Evolutionary conservation across 1,139 yeast species (phyloP).

Genomic region (Hyphopichia pseudoburtonii): DNA sequence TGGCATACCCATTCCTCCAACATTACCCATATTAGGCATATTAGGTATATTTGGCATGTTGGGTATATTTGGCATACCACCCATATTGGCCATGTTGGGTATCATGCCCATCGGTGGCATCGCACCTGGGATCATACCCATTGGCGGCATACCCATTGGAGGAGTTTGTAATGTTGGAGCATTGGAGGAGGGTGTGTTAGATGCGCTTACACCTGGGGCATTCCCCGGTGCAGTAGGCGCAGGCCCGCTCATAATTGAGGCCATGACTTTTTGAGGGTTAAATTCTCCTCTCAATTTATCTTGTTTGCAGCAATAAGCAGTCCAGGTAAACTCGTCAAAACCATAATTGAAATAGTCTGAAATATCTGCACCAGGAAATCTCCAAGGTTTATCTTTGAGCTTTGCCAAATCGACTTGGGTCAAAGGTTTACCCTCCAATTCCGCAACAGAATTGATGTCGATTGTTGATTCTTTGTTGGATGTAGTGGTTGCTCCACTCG

Average conservation of each 20-base stretch:
- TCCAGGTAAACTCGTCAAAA: conserved; percentile 95
- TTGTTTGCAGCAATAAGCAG: conserved; percentile 86
- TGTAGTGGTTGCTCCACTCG: conserved; percentile 31
- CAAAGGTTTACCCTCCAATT: conserved; percentile 78
- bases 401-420: conserved; percentile 82
- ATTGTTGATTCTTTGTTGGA: conserved; percentile 43
- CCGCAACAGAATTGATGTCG: conserved; percentile 78
- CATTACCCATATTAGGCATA: conserved; percentile 11
- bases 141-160: conserved; percentile 18
- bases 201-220: conserved; percentile 2
- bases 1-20: conserved; percentile 1
- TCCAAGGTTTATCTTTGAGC: conserved; percentile 94
- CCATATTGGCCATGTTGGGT: conserved; percentile 22
- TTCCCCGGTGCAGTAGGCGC: conserved; percentile 1
- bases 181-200: conserved; percentile 8
- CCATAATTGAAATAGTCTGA: conserved; percentile 96
- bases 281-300: conserved; percentile 78
- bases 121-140: conserved; percentile 22
- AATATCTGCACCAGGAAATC: conserved; percentile 93
- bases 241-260: conserved; percentile 36
- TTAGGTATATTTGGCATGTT: conserved; percentile 17
- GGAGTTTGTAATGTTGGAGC: conserved; percentile 20
- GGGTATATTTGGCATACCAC: conserved; percentile 23
- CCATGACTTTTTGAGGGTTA: conserved; percentile 59
- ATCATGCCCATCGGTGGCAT: conserved; percentile 16